A percentile compares a stretch with the other conserved stretches of the same genome.
Conservation (phyloP, 495 filamentous ascomycete genomes). For the Penicillium bialowiezense region DNA sequence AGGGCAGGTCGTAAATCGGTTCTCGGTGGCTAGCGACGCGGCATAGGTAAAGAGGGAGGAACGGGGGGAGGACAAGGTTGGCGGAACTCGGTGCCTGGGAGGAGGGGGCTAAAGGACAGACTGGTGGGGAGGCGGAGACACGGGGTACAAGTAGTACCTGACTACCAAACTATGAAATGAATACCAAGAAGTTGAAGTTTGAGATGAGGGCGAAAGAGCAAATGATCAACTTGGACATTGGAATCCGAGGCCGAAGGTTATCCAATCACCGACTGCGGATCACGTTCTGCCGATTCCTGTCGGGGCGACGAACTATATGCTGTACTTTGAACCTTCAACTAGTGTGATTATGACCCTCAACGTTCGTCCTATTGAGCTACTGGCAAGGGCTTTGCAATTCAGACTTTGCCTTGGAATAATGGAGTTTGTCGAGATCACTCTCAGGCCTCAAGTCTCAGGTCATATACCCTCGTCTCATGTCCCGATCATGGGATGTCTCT, state of each 20-base stretch:
- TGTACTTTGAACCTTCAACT: too few species aligned
- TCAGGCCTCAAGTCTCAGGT: constrained; percentile 1
- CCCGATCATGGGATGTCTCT: constrained; percentile 20
- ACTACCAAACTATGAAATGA: constrained; percentile 18
- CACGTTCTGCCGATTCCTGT: constrained; percentile 22
- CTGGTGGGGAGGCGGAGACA: constrained; percentile 22
- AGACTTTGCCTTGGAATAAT: too few species aligned
- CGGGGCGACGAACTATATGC: background rate
- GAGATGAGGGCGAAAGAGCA: constrained; percentile 7
- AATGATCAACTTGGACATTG: constrained; percentile 9
- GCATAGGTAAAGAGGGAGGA: constrained; percentile 24
- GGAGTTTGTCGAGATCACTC: background rate
- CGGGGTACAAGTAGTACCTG: constrained; percentile 20
- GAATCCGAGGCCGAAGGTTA: constrained; percentile 17
- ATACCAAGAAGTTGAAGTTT: constrained; percentile 3
- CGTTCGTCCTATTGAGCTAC: background rate
- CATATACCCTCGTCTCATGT: constrained; percentile 20
- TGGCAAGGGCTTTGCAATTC: too few species aligned
- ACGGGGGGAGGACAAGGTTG: constrained; percentile 1
- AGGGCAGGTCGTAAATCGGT: constrained; percentile 18
- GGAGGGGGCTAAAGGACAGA: constrained; percentile 26
- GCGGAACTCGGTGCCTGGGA: constrained; percentile 14
- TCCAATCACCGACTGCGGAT: constrained; percentile 30
- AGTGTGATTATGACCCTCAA: too few species aligned
- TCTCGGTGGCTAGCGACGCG: constrained; percentile 20